These are phyloP conservation scores for Tuber calosporum DNA, from an alignment of 495 filamentous ascomycete genomes.

Conservation along the genomic window DNA sequence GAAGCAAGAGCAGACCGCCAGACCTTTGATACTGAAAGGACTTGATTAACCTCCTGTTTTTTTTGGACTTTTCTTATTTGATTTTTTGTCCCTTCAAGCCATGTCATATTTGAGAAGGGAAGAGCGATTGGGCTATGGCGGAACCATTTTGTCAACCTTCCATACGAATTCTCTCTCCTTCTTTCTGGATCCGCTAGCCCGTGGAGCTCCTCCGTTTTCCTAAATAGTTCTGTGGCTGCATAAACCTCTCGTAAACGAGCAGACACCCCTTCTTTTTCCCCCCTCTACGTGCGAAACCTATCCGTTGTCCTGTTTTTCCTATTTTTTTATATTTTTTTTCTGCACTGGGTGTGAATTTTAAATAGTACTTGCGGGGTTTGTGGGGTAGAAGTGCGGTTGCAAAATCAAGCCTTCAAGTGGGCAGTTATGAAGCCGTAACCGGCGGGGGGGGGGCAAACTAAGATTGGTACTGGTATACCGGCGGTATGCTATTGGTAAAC, in stretches of 20 bases:
- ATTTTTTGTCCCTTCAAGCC: neutral
- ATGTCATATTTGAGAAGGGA: neutral
- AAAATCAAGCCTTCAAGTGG: neutral
- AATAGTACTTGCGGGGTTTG: neutral
- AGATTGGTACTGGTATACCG: neutral
- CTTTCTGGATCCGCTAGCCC: slow-evolving; percentile 48
- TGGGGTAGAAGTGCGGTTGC: neutral
- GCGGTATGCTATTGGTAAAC: neutral
- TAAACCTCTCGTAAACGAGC: slow-evolving; percentile 10
- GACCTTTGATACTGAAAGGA: slow-evolving; percentile 10
- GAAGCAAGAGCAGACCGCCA: slow-evolving; percentile 56
- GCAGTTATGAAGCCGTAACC: neutral
- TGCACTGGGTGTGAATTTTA: neutral
- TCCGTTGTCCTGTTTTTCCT: slow-evolving; percentile 9
- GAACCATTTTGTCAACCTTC: slow-evolving; percentile 50
- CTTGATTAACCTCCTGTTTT: neutral
- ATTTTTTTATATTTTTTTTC: neutral
- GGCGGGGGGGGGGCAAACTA: neutral
- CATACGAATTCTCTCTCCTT: slow-evolving; percentile 49
- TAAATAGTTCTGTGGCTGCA: slow-evolving; percentile 23
- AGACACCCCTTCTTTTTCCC: neutral
- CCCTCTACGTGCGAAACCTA: slow-evolving; percentile 4
- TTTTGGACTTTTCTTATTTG: neutral
- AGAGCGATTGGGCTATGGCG: slow-evolving; percentile 30
- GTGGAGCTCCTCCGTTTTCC: slow-evolving; percentile 25